phyloP scores from a whole-genome alignment of 257 asterid species.

The Scutellaria barbata region DNA sequence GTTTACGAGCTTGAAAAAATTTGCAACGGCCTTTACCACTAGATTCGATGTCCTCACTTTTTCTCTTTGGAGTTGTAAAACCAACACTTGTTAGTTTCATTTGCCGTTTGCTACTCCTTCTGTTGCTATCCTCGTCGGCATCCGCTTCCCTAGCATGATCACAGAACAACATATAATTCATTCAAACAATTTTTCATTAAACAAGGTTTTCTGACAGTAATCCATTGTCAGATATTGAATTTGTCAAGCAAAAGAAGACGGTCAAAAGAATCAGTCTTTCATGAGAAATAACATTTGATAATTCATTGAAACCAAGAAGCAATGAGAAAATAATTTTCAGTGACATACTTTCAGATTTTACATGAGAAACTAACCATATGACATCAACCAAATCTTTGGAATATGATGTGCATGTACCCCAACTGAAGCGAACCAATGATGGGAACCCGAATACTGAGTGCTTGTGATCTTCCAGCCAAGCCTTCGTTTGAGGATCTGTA shows the following conservation, averaged over 20 bases:
- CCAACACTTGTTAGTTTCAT: conserved; percentile 71
- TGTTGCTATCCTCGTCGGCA: conserved; percentile 58
- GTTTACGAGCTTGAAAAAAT: conserved; percentile 93
- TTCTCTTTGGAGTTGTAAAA: conserved; percentile 60
- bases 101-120: conserved; percentile 63
- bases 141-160: conserved; percentile 70
- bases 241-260: background rate
- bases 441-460: conserved; percentile 93
- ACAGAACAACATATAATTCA: background rate
- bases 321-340: background rate
- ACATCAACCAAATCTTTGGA: conserved; percentile 74
- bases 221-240: background rate
- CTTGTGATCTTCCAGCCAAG: conserved; percentile 86
- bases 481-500: conserved; percentile 89
- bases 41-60: conserved; percentile 83
- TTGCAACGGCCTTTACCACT: conserved; percentile 87
- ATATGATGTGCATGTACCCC: conserved; percentile 91
- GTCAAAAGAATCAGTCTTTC: background rate
- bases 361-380: conserved; percentile 63
- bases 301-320: conserved; percentile 22
- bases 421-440: conserved; percentile 90
- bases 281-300: background rate
- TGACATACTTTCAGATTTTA: background rate
- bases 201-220: background rate
- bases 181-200: background rate